Base-by-base conservation (phyloP, 2,329 filamentous ascomycete species). In the Periconia sp. region DNA sequence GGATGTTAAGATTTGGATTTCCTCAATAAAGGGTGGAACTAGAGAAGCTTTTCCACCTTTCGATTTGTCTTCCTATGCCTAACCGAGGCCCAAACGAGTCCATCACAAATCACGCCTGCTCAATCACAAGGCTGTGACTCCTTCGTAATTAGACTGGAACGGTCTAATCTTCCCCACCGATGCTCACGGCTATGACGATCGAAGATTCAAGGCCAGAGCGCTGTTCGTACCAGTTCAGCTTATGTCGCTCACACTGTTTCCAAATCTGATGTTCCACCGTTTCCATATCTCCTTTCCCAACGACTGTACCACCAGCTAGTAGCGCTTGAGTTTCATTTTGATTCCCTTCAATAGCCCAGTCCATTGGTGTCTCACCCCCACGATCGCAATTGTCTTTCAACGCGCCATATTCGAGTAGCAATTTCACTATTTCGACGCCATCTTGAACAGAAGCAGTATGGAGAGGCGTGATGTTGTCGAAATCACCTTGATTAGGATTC, bases 391-490 rank as follows among this genome's bases (percentile, higher is more conserved):
- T 25, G 9, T 36, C 32, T 18, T 30, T 30, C 10, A 10, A 21
- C 11, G 39, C 39, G 11, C 39, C 31, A 22, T 30, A 30, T 23
- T 22, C 10, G 3, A 42, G 22, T 9, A 42, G 32, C 31, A 42
- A 36, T 16, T n/a, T 26, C 9, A 36, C n/a, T 12, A 13, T 8
- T 11, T 40, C 38, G 6, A 21, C 16, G 29, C 34, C 10, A 9
- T 23, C 38, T 11, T 24, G 18, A 2, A 10, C 29, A 4, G 38
- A 15, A 13, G 39, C 39, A 8, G 31, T 42, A 33, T 42, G 39
- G 10, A 42, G 31, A 6, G 39, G 39, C 11, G 39, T 36, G 16
- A 42, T 25, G 12, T 30, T 22, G 16, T 42, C 21, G 18, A 36
- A 42, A 13, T 42, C 39, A 8, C 22, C 31, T 22, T 25, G 31